Conservation (phyloP, 1,284 basidiomycete species). For the Leccinum subspadiceum region DNA sequence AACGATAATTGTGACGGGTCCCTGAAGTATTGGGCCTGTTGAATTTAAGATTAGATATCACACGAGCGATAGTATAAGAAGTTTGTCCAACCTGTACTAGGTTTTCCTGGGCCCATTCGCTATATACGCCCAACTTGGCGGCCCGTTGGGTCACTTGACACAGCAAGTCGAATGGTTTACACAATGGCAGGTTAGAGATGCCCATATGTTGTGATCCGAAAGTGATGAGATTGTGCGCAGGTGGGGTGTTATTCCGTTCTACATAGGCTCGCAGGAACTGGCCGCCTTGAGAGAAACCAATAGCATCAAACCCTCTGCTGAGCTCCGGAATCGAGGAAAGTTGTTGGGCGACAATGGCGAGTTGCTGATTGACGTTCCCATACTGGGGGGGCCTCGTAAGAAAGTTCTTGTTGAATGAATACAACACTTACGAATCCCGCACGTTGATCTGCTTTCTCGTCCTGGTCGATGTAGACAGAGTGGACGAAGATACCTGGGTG, state of each 20-base stretch:
- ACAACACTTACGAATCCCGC: conserved; percentile 74
- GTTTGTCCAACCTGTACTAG: conserved; percentile 62
- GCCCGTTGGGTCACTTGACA: conserved; percentile 77
- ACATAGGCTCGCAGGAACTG: conserved; percentile 91
- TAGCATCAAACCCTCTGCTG: conserved; percentile 78
- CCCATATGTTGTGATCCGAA: conserved; percentile 87
- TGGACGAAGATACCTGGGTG: conserved; percentile 88
- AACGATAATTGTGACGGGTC: conserved; percentile 74
- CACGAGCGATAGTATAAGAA: neutral
- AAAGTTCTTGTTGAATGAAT: neutral
- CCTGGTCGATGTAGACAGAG: conserved; percentile 71
- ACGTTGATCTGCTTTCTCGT: conserved; percentile 67
- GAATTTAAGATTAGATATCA: conserved; percentile 3
- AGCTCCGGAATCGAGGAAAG: conserved; percentile 71
- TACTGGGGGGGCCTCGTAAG: conserved; percentile 48
- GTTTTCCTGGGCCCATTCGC: conserved; percentile 78
- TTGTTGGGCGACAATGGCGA: conserved; percentile 67
- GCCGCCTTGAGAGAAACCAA: conserved; percentile 92
- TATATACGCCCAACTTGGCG: conserved; percentile 76
- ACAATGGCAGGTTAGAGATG: conserved; percentile 76
- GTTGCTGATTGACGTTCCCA: conserved; percentile 76
- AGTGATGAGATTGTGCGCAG: conserved; percentile 84
- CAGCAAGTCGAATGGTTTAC: conserved; percentile 68
- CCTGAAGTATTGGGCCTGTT: conserved; percentile 89
- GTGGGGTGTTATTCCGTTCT: conserved; percentile 79